phyloP scores from a whole-genome alignment of 345 rosid genomes.

The Bruguiera gymnorhiza region DNA sequence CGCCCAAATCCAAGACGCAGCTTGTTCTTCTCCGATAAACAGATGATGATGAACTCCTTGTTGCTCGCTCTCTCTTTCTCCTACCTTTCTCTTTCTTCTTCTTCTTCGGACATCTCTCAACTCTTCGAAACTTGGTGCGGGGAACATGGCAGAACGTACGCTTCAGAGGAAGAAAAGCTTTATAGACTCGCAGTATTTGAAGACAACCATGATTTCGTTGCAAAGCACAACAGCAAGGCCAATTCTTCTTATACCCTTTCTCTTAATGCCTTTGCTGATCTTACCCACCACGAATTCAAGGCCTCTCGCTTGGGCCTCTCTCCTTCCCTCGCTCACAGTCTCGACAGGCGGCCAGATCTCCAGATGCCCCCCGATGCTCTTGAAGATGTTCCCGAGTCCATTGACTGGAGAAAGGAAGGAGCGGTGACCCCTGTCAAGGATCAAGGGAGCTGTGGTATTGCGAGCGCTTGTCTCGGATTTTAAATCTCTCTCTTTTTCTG shows the following conservation, averaged over 20 bases:
- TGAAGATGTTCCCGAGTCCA: slow-evolving; percentile 47
- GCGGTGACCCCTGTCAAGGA: slow-evolving; percentile 81
- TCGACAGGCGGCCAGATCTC: slow-evolving; percentile 14
- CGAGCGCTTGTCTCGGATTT: neutral
- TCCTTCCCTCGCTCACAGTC: slow-evolving; percentile 23
- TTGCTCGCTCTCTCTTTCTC: slow-evolving; percentile 15
- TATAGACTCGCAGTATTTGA: slow-evolving; percentile 53
- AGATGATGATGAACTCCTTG: slow-evolving; percentile 5
- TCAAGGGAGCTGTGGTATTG: slow-evolving; percentile 83
- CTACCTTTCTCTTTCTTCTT: slow-evolving; percentile 12
- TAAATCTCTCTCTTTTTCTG: too few species aligned
- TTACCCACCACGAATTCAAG: slow-evolving; percentile 75
- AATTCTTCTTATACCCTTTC: slow-evolving; percentile 57
- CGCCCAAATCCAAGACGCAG: neutral
- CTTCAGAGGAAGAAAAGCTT: slow-evolving; percentile 55
- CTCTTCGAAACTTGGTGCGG: slow-evolving; percentile 70
- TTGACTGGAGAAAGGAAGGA: slow-evolving; percentile 85
- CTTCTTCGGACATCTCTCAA: slow-evolving; percentile 38
- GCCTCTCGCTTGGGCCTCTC: slow-evolving; percentile 69
- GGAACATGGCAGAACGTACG: slow-evolving; percentile 50
- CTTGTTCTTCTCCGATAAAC: neutral
- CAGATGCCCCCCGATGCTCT: neutral
- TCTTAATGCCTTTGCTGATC: slow-evolving; percentile 84
- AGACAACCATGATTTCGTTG: slow-evolving; percentile 61
- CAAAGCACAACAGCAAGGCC: slow-evolving; percentile 42